Evolutionary conservation across 495 filamentous ascomycete genomes (phyloP).

Genomic region (Cairneyella variabilis): DNA sequence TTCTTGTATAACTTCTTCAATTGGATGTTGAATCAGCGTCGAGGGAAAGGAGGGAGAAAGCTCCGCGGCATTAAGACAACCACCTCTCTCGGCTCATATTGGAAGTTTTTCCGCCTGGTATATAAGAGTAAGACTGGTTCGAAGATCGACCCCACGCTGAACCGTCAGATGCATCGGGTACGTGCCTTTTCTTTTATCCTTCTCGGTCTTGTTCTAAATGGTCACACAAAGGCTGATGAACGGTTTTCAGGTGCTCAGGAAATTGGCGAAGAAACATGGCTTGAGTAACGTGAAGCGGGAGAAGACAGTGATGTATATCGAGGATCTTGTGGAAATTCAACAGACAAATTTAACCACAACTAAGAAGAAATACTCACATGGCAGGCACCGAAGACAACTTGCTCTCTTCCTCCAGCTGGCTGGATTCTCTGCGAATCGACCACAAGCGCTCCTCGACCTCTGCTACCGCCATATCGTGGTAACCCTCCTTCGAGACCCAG

Average conservation of each 20-base stretch:
- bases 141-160: constrained; percentile 45
- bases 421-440: constrained; percentile 32
- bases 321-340: constrained; percentile 34
- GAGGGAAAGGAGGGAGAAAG: constrained; percentile 33
- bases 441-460: constrained; percentile 31
- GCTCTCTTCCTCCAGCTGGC: constrained; percentile 36
- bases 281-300: constrained; percentile 21
- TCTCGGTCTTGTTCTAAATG: no score
- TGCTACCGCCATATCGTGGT: constrained; percentile 23
- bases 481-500: constrained; percentile 33
- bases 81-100: constrained; percentile 35
- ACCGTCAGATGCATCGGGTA: constrained; percentile 27
- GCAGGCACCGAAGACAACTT: constrained; percentile 32
- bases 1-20: constrained; percentile 31
- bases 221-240: no score
- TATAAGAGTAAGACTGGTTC: constrained; percentile 47
- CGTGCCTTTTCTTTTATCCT: constrained; percentile 18
- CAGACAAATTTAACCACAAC: constrained; percentile 30
- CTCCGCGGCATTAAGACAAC: constrained; percentile 30
- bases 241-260: constrained; percentile 22
- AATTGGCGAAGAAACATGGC: constrained; percentile 26
- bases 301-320: constrained; percentile 33
- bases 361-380: constrained; percentile 32
- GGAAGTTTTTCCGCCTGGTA: constrained; percentile 35
- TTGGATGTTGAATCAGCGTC: constrained; percentile 30